Evolutionary conservation across 1,139 yeast species (phyloP), one percentile per base, ranked within the genome.

Genomic region (Saccharomyces hybrid): DNA sequence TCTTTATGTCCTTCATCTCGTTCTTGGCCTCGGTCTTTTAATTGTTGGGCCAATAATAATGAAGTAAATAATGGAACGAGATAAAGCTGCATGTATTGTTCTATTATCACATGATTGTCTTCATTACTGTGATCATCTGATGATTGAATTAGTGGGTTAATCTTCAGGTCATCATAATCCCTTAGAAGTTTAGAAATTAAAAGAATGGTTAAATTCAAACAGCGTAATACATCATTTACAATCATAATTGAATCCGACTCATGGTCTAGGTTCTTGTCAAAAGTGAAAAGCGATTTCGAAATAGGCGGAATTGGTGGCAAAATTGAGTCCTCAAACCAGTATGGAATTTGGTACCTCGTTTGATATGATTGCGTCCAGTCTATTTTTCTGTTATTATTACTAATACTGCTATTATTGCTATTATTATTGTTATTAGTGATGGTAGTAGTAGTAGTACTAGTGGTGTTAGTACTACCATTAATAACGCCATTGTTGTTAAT

Each of bases 261-360:
- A 9, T 60, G 58, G 23, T 57, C 32, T 8, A 27, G 53, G 41
- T 61, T 64, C 50, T 65, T 58, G 48, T 65, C 69, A 58, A 68
- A 73, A 14, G 67, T 60, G 56, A 73, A 70, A 44, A 69, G 61
- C 5, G 74, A 67, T 56, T 69, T 69, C 14, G 73, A 61, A 29
- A 73, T 67, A 9, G 78, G 77, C 7, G 77, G 76, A n/a, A 71
- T 64, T 9, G 55, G 27, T 25, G 64, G 61, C 51, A 65, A 46
- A 46, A 65, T 48, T 20, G 56, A 44, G 32, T 54, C 53, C 56
- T 68, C 56, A 61, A 66, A 64, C 66, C 67, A 64, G 5, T 29
- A 20, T 16, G 71, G 71, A 13, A 65, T 41, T 25, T 54, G 56
- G 26, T 52, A 56, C n/a, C 54, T 53, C 7, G 56, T 38, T 8